A percentile compares a stretch with the other conserved stretches of the same genome.
These are phyloP conservation scores for Sugiyamaella neomexicana DNA, from an alignment of 1,139 yeast genomes.

Conservation along the genomic window DNA sequence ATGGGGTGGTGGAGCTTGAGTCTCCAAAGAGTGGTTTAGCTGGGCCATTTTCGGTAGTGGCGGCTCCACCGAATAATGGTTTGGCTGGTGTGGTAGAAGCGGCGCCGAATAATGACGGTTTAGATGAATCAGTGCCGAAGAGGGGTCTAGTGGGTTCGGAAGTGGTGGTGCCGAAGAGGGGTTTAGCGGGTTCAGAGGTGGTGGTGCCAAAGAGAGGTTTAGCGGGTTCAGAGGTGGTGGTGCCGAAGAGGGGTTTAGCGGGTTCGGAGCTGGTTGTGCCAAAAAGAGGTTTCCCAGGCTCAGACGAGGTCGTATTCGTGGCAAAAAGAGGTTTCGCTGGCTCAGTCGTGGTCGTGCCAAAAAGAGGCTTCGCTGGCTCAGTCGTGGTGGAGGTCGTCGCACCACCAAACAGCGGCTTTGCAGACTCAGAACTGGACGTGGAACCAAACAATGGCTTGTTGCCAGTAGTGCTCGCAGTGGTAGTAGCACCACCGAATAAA, in stretches of 20 bases:
- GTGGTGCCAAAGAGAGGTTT: slow-evolving; percentile 26
- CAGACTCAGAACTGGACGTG: too few species aligned
- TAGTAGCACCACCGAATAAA: neutral
- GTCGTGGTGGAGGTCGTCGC: slow-evolving; percentile 15
- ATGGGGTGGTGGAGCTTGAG: too few species aligned
- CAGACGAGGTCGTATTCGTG: neutral
- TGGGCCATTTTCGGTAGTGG: too few species aligned
- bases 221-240: slow-evolving; percentile 11
- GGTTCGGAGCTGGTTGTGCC: slow-evolving; percentile 2
- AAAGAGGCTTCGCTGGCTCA: slow-evolving; percentile 20
- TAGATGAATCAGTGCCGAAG: slow-evolving; percentile 11
- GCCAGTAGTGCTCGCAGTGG: neutral
- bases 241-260: slow-evolving; percentile 6
- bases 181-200: slow-evolving; percentile 19
- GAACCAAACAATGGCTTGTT: too few species aligned
- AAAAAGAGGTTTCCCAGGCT: neutral
- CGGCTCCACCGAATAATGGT: slow-evolving; percentile 33
- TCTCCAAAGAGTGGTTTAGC: too few species aligned
- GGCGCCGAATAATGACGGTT: slow-evolving; percentile 21
- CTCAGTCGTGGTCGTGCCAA: slow-evolving; percentile 10
- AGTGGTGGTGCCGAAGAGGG: slow-evolving; percentile 23
- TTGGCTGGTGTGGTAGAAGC: slow-evolving; percentile 26
- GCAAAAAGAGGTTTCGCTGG: slow-evolving; percentile 20
- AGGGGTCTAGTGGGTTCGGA: slow-evolving; percentile 27
- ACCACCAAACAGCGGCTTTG: slow-evolving; percentile 23